These are phyloP conservation scores for Saccharomycopsis fibuligera DNA, from an alignment of 805 yeast genomes.

Conservation along the genomic window DNA sequence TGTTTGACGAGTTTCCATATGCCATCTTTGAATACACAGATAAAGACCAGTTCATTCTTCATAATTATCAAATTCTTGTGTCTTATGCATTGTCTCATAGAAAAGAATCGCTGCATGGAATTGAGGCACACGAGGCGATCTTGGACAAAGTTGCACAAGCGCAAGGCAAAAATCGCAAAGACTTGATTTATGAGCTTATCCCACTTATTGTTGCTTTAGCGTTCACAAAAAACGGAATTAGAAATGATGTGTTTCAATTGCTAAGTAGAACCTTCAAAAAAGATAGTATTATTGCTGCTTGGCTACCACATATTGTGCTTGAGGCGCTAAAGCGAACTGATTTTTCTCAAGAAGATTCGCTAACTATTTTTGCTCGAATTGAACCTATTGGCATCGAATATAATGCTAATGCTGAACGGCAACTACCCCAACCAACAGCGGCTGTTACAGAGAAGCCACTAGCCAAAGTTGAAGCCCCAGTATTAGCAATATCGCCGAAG, in stretches of 20 bases:
- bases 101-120: no score
- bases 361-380: no score
- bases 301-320: slow-evolving; percentile 29
- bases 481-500: slow-evolving; percentile 7
- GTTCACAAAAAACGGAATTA: slow-evolving; percentile 34
- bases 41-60: slow-evolving; percentile 28
- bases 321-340: slow-evolving; percentile 38
- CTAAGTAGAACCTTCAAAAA: slow-evolving; percentile 22
- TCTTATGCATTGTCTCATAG: slow-evolving; percentile 16
- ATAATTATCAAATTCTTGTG: slow-evolving; percentile 33
- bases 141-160: neutral
- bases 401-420: no score
- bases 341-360: no score
- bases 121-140: neutral
- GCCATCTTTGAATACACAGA: slow-evolving; percentile 33
- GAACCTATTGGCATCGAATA: no score
- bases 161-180: slow-evolving; percentile 1
- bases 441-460: no score
- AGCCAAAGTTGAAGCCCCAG: slow-evolving; percentile 10
- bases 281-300: slow-evolving; percentile 24
- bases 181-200: slow-evolving; percentile 31
- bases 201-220: slow-evolving; percentile 39
- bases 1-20: slow-evolving; percentile 17
- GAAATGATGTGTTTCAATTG: slow-evolving; percentile 29
- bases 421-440: no score